A percentile compares a stretch with the other conserved stretches of the same genome.
phyloP scores from a whole-genome alignment of 345 rosid species.

The Aethionema arabicum region DNA sequence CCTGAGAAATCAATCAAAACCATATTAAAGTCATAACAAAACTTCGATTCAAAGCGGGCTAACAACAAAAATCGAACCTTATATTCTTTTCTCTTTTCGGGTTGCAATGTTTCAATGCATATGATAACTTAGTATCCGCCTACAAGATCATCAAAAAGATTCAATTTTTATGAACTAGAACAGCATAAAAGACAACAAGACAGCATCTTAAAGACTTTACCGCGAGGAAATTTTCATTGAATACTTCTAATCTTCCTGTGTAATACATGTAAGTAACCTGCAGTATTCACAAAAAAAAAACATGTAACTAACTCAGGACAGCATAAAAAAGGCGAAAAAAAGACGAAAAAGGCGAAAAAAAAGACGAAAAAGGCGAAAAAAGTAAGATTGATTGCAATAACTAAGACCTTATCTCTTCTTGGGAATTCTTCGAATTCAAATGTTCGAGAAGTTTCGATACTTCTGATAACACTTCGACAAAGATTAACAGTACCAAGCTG shows the following conservation, averaged over 20 bases:
- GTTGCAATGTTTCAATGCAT: conserved; percentile 77
- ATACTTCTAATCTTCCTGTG: conserved; percentile 96
- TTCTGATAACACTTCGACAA: conserved; percentile 96
- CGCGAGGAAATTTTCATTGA: conserved; percentile 90
- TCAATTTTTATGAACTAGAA: not conserved
- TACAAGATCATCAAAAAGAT: conserved; percentile 40
- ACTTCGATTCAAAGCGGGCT: not conserved
- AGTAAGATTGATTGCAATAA: conserved; percentile 12
- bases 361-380: not conserved
- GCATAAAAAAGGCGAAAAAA: too few species aligned
- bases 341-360: too few species aligned
- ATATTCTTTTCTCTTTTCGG: conserved; percentile 67
- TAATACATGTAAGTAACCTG: conserved; percentile 99
- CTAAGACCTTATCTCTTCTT: conserved; percentile 73
- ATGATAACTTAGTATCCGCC: conserved; percentile 93
- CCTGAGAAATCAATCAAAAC: conserved; percentile 42
- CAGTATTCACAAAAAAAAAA: conserved; percentile 8
- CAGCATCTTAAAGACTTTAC: conserved; percentile 49
- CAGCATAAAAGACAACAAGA: conserved; percentile 1
- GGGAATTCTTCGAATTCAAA: conserved; percentile 98
- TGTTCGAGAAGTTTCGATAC: conserved; percentile 94
- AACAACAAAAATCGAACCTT: conserved; percentile 52
- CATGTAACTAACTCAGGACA: conserved; percentile 1
- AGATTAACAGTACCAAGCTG: conserved; percentile 99
- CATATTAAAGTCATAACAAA: conserved; percentile 18